Conservation (phyloP, 345 rosid species). For the Sapria himalayana region DNA sequence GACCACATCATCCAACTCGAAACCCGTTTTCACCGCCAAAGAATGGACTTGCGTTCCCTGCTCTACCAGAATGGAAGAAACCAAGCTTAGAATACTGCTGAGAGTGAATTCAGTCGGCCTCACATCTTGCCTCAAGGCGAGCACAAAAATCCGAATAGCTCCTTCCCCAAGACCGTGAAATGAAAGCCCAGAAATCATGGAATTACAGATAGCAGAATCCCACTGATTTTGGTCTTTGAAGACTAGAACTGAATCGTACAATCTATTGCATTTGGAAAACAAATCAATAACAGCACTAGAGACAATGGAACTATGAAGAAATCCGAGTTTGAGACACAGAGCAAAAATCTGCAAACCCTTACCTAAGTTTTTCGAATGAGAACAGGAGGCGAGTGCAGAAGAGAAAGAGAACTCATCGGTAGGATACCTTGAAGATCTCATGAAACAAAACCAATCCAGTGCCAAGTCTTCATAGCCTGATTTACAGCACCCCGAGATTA, state of each 20-base stretch:
- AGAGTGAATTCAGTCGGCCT: slow-evolving; percentile 39
- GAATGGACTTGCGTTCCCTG: slow-evolving; percentile 51
- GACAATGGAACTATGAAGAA: slow-evolving; percentile 42
- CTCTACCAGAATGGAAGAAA: slow-evolving; percentile 17
- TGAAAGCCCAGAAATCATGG: slow-evolving; percentile 41
- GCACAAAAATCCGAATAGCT: slow-evolving; percentile 21
- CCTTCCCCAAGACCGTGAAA: slow-evolving; percentile 30
- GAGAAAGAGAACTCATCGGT: slow-evolving; percentile 41
- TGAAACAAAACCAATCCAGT: slow-evolving; percentile 20
- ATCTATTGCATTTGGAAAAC: slow-evolving; percentile 68
- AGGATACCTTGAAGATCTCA: slow-evolving; percentile 24
- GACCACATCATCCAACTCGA: slow-evolving; percentile 25
- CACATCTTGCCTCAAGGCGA: slow-evolving; percentile 19
- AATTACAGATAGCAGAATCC: slow-evolving; percentile 33
- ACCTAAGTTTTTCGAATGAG: slow-evolving; percentile 22
- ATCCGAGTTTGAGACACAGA: slow-evolving; percentile 39
- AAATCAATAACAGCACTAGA: slow-evolving; percentile 51
- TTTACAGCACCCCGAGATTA: slow-evolving; percentile 26
- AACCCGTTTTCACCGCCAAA: slow-evolving; percentile 35
- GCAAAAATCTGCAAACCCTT: slow-evolving; percentile 57
- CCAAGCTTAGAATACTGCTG: slow-evolving; percentile 30
- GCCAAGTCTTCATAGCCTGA: slow-evolving; percentile 26
- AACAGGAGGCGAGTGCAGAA: slow-evolving; percentile 22
- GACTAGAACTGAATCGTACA: slow-evolving; percentile 41
- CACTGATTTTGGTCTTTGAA: slow-evolving; percentile 24